These are phyloP conservation scores for Mallotus nudiflorus DNA, from an alignment of 345 rosid genomes.

Conservation along the genomic window DNA sequence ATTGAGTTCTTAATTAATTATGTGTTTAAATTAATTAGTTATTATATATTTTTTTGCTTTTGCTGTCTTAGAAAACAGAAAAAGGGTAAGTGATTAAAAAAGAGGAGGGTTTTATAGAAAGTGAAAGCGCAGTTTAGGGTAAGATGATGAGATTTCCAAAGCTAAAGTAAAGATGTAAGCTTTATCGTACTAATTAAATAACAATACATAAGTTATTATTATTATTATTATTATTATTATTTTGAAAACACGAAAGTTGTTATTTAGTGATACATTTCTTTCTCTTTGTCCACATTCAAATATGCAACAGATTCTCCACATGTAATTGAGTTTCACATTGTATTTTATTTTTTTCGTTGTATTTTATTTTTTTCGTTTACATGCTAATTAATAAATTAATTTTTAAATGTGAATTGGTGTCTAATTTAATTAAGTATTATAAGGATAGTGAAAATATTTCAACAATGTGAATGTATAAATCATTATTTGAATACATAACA, in stretches of 20 bases:
- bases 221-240: no score
- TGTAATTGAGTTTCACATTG: no score
- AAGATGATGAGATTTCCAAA: conserved; percentile 34
- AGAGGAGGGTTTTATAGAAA: not conserved
- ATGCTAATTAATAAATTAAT: no score
- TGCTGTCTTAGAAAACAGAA: not conserved
- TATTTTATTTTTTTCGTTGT: no score
- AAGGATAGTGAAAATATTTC: no score
- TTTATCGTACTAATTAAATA: conserved; percentile 35
- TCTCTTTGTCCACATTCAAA: conserved; percentile 39
- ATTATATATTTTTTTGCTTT: not conserved
- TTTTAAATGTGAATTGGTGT: no score
- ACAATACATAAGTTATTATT: not conserved
- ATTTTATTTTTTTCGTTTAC: no score
- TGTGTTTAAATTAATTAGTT: no score
- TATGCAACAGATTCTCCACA: conserved; percentile 39
- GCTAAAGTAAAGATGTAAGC: conserved; percentile 25
- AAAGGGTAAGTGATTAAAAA: not conserved
- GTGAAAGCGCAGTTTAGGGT: conserved; percentile 26
- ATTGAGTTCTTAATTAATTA: not conserved
- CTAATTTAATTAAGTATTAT: no score
- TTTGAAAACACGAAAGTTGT: conserved; percentile 14
- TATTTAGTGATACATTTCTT: conserved; percentile 31
- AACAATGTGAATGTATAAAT: no score
- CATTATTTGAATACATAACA: no score